Base-by-base conservation (phyloP, 1,139 yeast species). In the Spencermartinsiella ligniputridi region DNA sequence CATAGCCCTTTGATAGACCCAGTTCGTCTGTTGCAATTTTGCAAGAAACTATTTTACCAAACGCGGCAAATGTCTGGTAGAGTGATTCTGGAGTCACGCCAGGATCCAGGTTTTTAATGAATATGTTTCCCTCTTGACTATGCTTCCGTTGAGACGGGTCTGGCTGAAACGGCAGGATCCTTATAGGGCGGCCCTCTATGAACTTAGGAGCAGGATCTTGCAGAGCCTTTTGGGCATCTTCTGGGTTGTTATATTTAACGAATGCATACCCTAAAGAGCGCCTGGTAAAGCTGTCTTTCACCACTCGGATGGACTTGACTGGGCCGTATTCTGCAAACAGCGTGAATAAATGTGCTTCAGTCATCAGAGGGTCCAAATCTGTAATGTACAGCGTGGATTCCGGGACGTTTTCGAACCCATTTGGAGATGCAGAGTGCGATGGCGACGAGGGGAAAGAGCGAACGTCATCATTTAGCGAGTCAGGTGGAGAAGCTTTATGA, bases 111-210 rank as follows among this genome's bases (percentile, higher is more conserved):
- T 86, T 83, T 63, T 61, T 63, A 44, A 63, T 55, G 46, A 63
- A 62, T 13, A 62, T 50, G 15, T 29, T 35, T 2, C 52, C 46
- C 32, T 48, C 44, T 25, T 52, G 46, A 46, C 45, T 39, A 42
- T 40, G 35, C 92, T 56, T 85, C 76, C 95, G 79, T 61, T 79
- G 68, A 49, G 90, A 76, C 52, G 95, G 95, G 66, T 86, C 94
- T 75, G 94, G 81, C 73, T 85, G 94, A 56, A 94, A 85, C 88
- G 95, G 85, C 90, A 85, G 83, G 69, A 88, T 86, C 72, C 95
- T 81, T 69, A 94, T 83, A 58, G 92, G 88, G 65, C 81, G 82
- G 62, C 92, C 94, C 67, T 86, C 86, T 66, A 89, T 75, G 61
- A 79, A 79, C 53, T 83, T 70, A 71, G 86, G 85, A 79, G 84